A percentile compares a stretch with the other conserved stretches of the same genome.
Conservation (phyloP, 2,329 filamentous ascomycete species). For the Alternaria novae-zelandiae region DNA sequence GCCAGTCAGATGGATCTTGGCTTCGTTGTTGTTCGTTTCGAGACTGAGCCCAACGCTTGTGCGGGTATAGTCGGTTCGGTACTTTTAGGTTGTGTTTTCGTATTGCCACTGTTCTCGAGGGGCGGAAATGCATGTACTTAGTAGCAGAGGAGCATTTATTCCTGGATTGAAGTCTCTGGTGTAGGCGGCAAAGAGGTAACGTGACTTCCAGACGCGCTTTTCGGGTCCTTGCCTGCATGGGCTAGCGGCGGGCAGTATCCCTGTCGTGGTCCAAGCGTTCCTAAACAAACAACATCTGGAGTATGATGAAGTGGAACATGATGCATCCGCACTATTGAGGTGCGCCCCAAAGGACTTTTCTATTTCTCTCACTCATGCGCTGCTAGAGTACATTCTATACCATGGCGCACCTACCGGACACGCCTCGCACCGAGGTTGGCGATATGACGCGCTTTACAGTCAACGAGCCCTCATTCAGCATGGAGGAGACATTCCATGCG, state of each 20-base stretch:
- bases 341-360: constrained; percentile 14
- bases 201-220: constrained; percentile 25
- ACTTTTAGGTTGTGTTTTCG: accelerated
- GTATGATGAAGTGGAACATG: constrained; percentile 13
- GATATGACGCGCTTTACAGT: constrained; percentile 77
- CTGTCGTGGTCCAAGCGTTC: constrained; percentile 19
- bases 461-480: constrained; percentile 79
- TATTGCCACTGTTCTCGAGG: neutral
- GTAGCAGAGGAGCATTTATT: neutral
- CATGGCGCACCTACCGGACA: constrained; percentile 70
- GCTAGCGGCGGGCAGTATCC: constrained; percentile 13
- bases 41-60: neutral
- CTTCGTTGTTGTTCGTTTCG: neutral
- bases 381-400: constrained; percentile 23
- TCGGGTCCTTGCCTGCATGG: constrained; percentile 19
- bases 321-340: constrained; percentile 13
- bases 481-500: constrained; percentile 85
- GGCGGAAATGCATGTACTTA: neutral
- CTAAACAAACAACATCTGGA: constrained; percentile 29
- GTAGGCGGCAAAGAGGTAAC: constrained; percentile 25
- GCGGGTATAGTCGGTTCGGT: neutral
- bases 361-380: constrained; percentile 41
- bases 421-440: constrained; percentile 82
- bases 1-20: neutral
- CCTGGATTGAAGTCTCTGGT: neutral